Base-by-base conservation (phyloP, 495 filamentous ascomycete genomes). In the Neurospora sp. region DNA sequence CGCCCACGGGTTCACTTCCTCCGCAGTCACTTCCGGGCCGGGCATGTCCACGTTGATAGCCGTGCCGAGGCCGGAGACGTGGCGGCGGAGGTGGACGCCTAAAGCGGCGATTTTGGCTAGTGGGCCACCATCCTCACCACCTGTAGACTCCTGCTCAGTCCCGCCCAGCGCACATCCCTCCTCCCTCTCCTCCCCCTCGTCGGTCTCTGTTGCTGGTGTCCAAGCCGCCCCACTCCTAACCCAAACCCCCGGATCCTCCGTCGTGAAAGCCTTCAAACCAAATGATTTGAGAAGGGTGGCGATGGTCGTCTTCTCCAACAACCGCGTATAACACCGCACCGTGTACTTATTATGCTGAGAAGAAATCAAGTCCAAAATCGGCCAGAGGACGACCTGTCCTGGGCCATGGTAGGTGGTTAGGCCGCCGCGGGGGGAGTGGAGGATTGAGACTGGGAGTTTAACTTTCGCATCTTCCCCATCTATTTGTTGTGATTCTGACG, bases 321-420 rank as follows among this genome's bases (percentile, higher is more conserved):
- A 77, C 37, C 89, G 85, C 5, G 96, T 89, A 77, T 94, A 96
- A 75, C 87, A 88, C 18, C 92, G 83, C 31, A 88, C 84, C 20
- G 80, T 82, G 39, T 88, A 82, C 41, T 80, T 73, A 27, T 70
- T 48, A 77, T 85, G 81, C 27, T 74, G 41, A 2, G 76, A 72
- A 4, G 83, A 82, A 18, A 77, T 77, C 20, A 98, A 85, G 78
- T 97, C 93, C 27, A 96, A 81, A 46, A 98, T 89, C 16, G 95
- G 93, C 81, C 97, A 99, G 14, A 93, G 90, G 35, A 97, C 92
- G 73, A 95, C 82, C 79, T 99, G 96, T 0, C 96, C 96, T 0
- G 96, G 96, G 0, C 96, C 96, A 79, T 99, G 96, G 84, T 97
- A 99, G 5, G 96, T 98, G 0, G 92, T 94, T 73, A 96, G 92